Percentiles rank a stretch among this genome's conserved stretches.
Evolutionary conservation across 2,329 filamentous ascomycete genomes (phyloP).

Genomic region (Fusarium acutatum): DNA sequence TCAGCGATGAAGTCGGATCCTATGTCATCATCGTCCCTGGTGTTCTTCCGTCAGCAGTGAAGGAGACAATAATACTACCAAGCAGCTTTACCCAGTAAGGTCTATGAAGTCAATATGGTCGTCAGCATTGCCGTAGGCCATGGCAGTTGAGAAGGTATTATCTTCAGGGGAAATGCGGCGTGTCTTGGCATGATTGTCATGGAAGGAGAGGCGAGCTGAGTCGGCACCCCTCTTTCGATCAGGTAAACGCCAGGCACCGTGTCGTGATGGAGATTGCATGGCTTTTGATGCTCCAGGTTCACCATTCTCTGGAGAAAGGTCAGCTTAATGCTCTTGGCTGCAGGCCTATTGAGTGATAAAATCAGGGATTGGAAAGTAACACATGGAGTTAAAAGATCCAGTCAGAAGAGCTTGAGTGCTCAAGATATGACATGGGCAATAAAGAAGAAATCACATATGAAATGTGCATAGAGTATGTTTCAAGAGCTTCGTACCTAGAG

Average conservation of each 20-base stretch:
- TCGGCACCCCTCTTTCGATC: conserved; percentile 44
- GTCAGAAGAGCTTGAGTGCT: background rate
- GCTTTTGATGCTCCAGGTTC: background rate
- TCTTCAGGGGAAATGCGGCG: conserved; percentile 43
- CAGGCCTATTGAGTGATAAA: background rate
- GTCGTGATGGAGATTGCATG: conserved; percentile 35
- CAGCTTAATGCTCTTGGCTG: background rate
- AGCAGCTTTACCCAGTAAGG: conserved; percentile 51
- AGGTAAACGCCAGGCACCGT: conserved; percentile 31
- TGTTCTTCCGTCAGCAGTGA: background rate
- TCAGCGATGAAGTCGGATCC: conserved; percentile 42
- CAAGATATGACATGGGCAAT: background rate
- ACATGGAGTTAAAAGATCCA: background rate
- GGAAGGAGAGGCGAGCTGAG: conserved; percentile 23
- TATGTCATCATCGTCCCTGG: conserved; percentile 47
- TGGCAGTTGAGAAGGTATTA: conserved; percentile 5
- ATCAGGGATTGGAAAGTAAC: background rate
- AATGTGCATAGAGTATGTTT: background rate
- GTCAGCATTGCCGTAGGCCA: conserved; percentile 27
- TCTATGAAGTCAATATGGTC: conserved; percentile 47
- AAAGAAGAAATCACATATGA: background rate
- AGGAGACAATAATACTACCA: background rate
- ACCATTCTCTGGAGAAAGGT: conserved; percentile 16
- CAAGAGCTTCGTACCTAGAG: conserved; percentile 18
- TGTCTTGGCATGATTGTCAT: conserved; percentile 43